These are phyloP conservation scores for Monosporascus sp. DNA, from an alignment of 2,329 filamentous ascomycete genomes.

Conservation along the genomic window DNA sequence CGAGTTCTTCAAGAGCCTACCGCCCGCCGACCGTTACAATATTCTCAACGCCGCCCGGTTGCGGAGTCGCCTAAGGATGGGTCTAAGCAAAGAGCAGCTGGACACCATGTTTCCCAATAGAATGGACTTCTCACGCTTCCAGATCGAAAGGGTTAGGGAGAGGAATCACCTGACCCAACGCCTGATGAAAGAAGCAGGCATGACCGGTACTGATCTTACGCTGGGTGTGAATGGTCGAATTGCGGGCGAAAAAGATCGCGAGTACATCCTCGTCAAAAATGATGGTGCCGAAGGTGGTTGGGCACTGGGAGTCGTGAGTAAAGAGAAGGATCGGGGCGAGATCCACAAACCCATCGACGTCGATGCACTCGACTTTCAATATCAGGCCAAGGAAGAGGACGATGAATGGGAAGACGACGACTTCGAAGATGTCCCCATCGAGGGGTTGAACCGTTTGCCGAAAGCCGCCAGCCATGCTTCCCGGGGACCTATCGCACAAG, in stretches of 20 bases:
- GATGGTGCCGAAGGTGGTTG: conserved; percentile 92
- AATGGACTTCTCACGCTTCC: conserved; percentile 95
- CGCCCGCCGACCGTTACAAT: conserved; percentile 88
- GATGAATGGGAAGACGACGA: conserved; percentile 63
- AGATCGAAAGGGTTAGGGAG: conserved; percentile 90
- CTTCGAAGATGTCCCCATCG: conserved; percentile 90
- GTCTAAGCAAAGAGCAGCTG: conserved; percentile 90
- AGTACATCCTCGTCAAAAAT: conserved; percentile 96
- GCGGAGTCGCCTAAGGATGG: conserved; percentile 86
- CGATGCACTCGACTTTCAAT: conserved; percentile 59
- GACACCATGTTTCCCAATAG: conserved; percentile 96
- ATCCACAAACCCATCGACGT: conserved; percentile 89
- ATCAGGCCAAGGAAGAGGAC: conserved; percentile 50
- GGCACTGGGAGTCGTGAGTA: conserved; percentile 89
- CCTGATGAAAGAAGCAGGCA: conserved; percentile 89
- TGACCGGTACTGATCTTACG: conserved; percentile 71
- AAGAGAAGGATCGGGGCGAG: conserved; percentile 72
- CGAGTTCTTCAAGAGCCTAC: conserved; percentile 88
- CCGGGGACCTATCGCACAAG: conserved; percentile 8
- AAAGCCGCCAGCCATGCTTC: conserved; percentile 39
- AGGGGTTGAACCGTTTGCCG: conserved; percentile 79
- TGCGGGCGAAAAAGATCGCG: conserved; percentile 79
- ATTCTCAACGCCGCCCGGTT: conserved; percentile 92
- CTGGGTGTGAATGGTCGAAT: conserved; percentile 62
- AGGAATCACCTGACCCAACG: conserved; percentile 92